Conservation (phyloP, 73 alveolate genomes). For the Paramecium biaurelia region DNA sequence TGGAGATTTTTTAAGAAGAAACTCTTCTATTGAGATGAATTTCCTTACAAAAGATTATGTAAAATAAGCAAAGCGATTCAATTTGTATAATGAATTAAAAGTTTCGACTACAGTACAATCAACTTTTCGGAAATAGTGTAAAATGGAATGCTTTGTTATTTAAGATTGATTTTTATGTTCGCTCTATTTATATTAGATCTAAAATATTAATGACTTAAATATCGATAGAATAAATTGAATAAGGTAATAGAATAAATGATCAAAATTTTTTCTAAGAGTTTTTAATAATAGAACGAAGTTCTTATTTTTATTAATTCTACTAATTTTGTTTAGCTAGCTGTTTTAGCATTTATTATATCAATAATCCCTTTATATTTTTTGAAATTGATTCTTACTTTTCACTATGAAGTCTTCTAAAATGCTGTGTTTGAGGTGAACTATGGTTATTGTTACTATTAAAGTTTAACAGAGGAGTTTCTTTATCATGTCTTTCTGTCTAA, state of each 20-base stretch:
- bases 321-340: not conserved
- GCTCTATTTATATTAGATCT: not conserved
- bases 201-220: not conserved
- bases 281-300: not conserved
- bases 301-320: not conserved
- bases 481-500: not conserved
- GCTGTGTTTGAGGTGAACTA: not conserved
- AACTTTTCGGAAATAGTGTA: not conserved
- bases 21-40: not conserved
- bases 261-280: not conserved
- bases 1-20: not conserved
- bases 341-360: not conserved
- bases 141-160: not conserved
- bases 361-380: not conserved
- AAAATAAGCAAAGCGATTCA: not conserved
- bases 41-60: not conserved
- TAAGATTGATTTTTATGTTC: not conserved
- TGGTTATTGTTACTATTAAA: not conserved
- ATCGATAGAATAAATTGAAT: not conserved
- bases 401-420: constrained; percentile 4
- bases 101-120: not conserved
- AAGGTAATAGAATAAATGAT: not conserved
- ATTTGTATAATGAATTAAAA: not conserved
- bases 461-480: not conserved
- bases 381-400: not conserved